Base-by-base conservation (phyloP, 371 early-diverging fungal species). In the Gilbertella persicaria region DNA sequence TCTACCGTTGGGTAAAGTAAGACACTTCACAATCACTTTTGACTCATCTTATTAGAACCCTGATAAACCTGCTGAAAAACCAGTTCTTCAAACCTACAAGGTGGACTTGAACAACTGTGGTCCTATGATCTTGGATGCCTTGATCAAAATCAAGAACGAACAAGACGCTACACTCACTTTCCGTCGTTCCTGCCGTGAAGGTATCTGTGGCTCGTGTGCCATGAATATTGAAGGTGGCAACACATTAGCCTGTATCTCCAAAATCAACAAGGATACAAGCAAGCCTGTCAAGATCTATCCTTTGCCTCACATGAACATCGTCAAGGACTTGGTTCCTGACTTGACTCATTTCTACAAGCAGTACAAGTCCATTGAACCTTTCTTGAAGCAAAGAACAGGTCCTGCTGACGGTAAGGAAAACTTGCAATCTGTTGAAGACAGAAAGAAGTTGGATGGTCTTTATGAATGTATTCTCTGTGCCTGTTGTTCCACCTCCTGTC, bases 381-480 rank as follows among this genome's bases (percentile, higher is more conserved):
- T 81, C 78, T 75, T 97, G 56, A 92, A 95, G 86, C 92, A 94
- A 70, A 93, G 85, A 68, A 82, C 65, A 3, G 75, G 82, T 12
- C 76, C 84, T 13, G 67, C 85, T 17, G 83, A 79, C 35, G 86
- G 80, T 23, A 81, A 80, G 60, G 98, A 97, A 74, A 93, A 94
- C 68, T 78, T 92, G 62, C 96, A 96, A 74, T 67, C 91, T 29
- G 92, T 94, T 50, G 92, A 88, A 50, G 95, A 97, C 57, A 86
- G 98, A 60, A 91, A 91, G 86, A 97, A 96, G 83, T 83, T 96
- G 55, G 96, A 97, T 75, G 96, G 98, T 60, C 84, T 95, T 43
- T 95, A 97, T 74, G 97, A 97, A 80, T 97, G 97, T 80, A 97
- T 95, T 73, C 83, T 97, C 50, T 97, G 97, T 69, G 95, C 95